Evolutionary conservation across 2,329 filamentous ascomycete genomes (phyloP).

Genomic region (Phyllosticta capitalensis): DNA sequence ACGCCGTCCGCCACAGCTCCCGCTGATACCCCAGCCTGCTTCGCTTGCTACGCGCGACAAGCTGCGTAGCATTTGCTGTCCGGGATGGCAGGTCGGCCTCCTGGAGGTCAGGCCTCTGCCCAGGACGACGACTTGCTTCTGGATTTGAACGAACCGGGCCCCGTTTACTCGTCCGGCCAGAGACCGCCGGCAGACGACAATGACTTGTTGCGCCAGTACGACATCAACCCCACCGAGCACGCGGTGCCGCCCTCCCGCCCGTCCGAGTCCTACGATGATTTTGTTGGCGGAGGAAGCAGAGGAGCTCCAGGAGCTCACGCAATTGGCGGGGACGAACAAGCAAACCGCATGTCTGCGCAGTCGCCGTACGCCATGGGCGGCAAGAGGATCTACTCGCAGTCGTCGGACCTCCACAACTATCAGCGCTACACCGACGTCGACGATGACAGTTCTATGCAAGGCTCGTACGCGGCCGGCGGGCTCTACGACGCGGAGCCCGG

Average conservation of each 20-base stretch:
- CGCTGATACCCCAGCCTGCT: conserved; percentile 1
- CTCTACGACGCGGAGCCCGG: conserved; percentile 40
- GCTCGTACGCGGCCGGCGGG: conserved; percentile 64
- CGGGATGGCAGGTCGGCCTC: conserved; percentile 46
- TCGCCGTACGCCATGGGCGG: conserved; percentile 27
- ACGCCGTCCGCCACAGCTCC: neutral
- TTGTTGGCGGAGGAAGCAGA: conserved; percentile 59
- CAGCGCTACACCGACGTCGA: conserved; percentile 84
- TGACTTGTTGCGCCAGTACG: conserved; percentile 65
- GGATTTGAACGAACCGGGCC: conserved; percentile 62
- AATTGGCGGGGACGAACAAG: neutral
- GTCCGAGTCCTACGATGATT: conserved; percentile 90
- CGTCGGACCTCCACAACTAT: conserved; percentile 77
- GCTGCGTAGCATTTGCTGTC: conserved; percentile 14
- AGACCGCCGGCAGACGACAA: conserved; percentile 73
- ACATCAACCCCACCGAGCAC: conserved; percentile 56
- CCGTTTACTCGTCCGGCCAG: conserved; percentile 65
- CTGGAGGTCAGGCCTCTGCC: conserved; percentile 38
- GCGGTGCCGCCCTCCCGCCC: conserved; percentile 57
- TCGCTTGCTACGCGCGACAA: neutral
- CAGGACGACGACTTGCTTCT: conserved; percentile 50
- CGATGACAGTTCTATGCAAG: conserved; percentile 65
- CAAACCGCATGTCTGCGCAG: conserved; percentile 24
- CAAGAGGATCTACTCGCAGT: conserved; percentile 54
- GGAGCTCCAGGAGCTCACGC: conserved; percentile 37